phyloP scores from a whole-genome alignment of 1,284 basidiomycete genomes.

The Cystobasidium slooffiae region DNA sequence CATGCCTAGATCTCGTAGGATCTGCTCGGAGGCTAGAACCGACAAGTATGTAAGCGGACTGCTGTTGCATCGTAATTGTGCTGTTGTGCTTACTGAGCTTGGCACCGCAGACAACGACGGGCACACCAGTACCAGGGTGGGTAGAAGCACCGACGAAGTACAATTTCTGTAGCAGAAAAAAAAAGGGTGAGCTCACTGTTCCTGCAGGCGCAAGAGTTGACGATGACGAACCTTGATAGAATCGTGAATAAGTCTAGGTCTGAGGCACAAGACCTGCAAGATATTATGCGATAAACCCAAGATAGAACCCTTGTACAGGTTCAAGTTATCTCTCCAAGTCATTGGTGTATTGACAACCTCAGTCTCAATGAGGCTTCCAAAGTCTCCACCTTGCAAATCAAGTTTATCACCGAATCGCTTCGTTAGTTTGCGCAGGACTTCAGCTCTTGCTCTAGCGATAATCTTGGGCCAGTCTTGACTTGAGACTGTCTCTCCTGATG shows the following conservation, averaged over 20 bases:
- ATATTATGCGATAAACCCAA: constrained; percentile 58
- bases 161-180: constrained; percentile 52
- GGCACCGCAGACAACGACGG: constrained; percentile 45
- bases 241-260: constrained; percentile 14
- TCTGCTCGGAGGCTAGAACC: constrained; percentile 49
- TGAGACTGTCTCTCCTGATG: constrained; percentile 34
- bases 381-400: constrained; percentile 44
- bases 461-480: constrained; percentile 52
- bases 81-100: constrained; percentile 38
- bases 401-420: constrained; percentile 40
- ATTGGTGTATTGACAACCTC: constrained; percentile 56
- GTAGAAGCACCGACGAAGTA: constrained; percentile 59
- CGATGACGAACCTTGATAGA: constrained; percentile 53
- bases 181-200: constrained; percentile 49
- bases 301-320: constrained; percentile 58
- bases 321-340: constrained; percentile 58
- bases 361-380: constrained; percentile 50
- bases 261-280: constrained; percentile 53
- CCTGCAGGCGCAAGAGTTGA: not conserved
- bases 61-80: not conserved
- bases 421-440: constrained; percentile 50
- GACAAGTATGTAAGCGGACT: not conserved
- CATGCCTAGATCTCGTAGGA: constrained; percentile 50
- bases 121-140: constrained; percentile 55
- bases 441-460: constrained; percentile 49